phyloP scores from a whole-genome alignment of 371 early-diverging fungal genomes.

The Mucor racemosus region DNA sequence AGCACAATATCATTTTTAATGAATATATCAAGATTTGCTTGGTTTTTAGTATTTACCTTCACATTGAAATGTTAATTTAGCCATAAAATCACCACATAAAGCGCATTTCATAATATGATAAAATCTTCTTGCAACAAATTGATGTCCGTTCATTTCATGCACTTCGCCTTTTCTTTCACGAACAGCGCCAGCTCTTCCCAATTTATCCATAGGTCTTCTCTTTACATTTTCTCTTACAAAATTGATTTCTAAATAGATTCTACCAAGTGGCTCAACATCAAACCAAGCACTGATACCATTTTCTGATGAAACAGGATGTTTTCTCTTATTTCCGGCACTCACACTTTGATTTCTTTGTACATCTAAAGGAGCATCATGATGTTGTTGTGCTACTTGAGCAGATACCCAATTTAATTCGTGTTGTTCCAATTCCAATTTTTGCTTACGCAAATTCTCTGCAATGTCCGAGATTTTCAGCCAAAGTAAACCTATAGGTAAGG shows the following conservation, averaged over 20 bases:
- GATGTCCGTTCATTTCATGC: constrained; percentile 86
- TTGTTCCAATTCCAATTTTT: constrained; percentile 56
- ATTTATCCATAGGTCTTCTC: constrained; percentile 66
- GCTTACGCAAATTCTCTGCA: constrained; percentile 71
- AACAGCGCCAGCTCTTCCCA: constrained; percentile 87
- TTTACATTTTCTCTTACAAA: constrained; percentile 58
- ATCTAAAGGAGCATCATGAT: constrained; percentile 12
- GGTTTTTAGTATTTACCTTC: constrained; percentile 58
- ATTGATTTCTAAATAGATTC: constrained; percentile 76
- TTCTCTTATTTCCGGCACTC: neutral
- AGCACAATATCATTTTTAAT: neutral
- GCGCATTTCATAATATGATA: constrained; percentile 96
- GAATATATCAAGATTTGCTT: neutral
- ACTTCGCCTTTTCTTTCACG: constrained; percentile 81
- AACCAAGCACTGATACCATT: constrained; percentile 71
- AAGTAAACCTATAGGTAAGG: constrained; percentile 72
- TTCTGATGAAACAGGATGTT: constrained; percentile 12
- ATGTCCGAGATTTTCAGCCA: constrained; percentile 85
- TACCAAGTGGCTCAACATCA: constrained; percentile 94
- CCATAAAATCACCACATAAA: constrained; percentile 87
- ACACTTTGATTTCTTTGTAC: neutral
- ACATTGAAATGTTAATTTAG: constrained; percentile 87
- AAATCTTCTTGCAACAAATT: constrained; percentile 80
- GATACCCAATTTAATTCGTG: constrained; percentile 51
- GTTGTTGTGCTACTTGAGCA: constrained; percentile 39